Base-by-base conservation (phyloP, 331 rosid species). In the Spiraea crenata region DNA sequence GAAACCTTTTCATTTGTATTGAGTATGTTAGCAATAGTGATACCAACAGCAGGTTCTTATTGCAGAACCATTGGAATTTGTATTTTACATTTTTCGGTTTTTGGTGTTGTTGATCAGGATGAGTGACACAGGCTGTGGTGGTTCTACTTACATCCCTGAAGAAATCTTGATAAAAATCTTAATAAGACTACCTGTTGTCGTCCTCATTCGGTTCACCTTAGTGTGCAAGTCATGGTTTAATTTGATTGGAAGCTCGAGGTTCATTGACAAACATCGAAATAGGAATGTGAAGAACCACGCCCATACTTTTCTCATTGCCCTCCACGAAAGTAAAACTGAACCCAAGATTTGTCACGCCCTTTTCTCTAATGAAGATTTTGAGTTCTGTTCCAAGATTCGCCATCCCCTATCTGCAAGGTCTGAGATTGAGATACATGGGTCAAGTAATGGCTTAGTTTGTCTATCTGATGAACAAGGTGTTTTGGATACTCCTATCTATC, bases 171-270 rank as follows among this genome's bases (percentile, higher is more conserved):
- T 40, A 31, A 34, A 39, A 34, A 61, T 61, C 47, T 48, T 61
- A 9, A 15, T 4, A 61, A 61, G 66, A 39, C 48, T 61, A 40
- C 66, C 66, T 1, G 31, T 45, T 6, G 40, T 38, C n/a, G 11
- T 48, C 48, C 66, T 61, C 8, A 16, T 40, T 9, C 66, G 66
- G 49, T 39, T 61, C 40, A n/a, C 40, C 35, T 59, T 20, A 14
- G 47, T 45, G 39, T 67, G 72, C 61, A 51, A 67, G 41, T 12
- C 41, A 11, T 67, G 72, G 72, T 37, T 19, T 51, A 37, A 52
- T 39, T 6, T 67, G 62, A 67, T 67, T 39, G 20, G 48, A 25
- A 67, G 49, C 60, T 57, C 72, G 0, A 52, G 25, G 56, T 67
- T 67, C 39, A 25, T 50, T 38, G 9, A 48, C 9, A 52, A 6